A percentile compares a stretch with the other conserved stretches of the same genome.
Conservation (phyloP, 1,284 basidiomycete genomes). For the Marasmius oreades region DNA sequence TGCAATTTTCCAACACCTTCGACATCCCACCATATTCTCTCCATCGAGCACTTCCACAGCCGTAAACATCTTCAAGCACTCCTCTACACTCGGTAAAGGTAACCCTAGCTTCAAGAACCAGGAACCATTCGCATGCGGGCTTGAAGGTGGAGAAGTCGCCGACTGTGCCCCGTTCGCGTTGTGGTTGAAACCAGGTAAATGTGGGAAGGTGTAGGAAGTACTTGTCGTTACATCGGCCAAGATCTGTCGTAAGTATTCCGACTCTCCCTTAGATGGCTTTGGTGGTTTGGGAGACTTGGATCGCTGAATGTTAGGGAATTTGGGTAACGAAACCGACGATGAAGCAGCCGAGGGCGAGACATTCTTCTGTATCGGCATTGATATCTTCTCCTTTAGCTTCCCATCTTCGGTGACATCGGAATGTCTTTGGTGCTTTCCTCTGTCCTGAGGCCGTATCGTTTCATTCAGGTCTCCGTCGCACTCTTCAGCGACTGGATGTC, state of each 20-base stretch:
- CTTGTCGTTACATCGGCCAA: constrained; percentile 53
- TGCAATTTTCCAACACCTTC: constrained; percentile 88
- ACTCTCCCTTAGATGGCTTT: constrained; percentile 51
- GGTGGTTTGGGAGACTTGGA: constrained; percentile 45
- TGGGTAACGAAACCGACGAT: constrained; percentile 5
- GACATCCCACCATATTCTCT: constrained; percentile 91
- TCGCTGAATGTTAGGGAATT: constrained; percentile 19
- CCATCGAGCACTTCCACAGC: constrained; percentile 88
- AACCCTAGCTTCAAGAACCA: constrained; percentile 26
- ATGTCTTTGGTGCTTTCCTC: not conserved
- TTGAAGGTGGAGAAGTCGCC: constrained; percentile 11
- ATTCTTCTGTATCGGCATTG: not conserved
- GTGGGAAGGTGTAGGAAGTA: constrained; percentile 46
- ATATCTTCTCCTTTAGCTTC: not conserved
- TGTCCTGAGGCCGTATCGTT: not conserved
- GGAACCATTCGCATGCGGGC: constrained; percentile 20
- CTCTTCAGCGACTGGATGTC: constrained; percentile 2
- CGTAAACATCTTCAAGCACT: constrained; percentile 83
- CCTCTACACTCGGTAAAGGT: constrained; percentile 57
- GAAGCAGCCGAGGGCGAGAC: constrained; percentile 11
- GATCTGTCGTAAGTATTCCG: constrained; percentile 60
- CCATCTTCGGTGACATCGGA: not conserved
- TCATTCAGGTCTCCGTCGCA: not conserved
- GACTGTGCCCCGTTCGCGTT: constrained; percentile 1
- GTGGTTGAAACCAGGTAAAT: constrained; percentile 14